A percentile compares a stretch with the other conserved stretches of the same genome.
Evolutionary conservation across 1,139 yeast genomes (phyloP).

Genomic region (Debaryomyces udenii): DNA sequence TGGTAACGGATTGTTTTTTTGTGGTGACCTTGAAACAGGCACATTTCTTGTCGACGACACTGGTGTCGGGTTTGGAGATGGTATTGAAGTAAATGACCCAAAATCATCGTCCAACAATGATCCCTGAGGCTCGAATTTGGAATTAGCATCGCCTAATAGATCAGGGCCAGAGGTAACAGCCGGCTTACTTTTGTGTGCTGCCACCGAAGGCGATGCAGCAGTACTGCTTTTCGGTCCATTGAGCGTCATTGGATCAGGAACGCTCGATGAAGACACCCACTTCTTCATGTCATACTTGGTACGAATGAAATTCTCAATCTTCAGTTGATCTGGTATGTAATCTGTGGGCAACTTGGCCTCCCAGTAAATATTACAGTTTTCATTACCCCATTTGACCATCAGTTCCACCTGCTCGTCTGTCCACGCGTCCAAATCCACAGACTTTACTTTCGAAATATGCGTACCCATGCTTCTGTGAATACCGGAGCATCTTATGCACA

Average conservation of each 20-base stretch:
- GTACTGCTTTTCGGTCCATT: slow-evolving; percentile 9
- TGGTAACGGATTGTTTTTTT: slow-evolving; percentile 8
- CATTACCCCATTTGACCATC: slow-evolving; percentile 88
- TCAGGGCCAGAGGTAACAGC: not conserved
- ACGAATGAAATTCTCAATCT: slow-evolving; percentile 84
- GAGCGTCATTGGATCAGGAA: slow-evolving; percentile 63
- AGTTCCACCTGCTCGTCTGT: slow-evolving; percentile 86
- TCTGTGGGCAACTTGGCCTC: slow-evolving; percentile 72
- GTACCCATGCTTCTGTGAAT: slow-evolving; percentile 95
- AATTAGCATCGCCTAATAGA: not conserved
- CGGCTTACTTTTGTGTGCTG: not conserved
- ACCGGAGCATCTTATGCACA: slow-evolving; percentile 92
- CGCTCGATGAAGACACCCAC: slow-evolving; percentile 61
- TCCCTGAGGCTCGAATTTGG: slow-evolving; percentile 2
- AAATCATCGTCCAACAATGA: slow-evolving; percentile 42
- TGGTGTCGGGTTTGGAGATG: slow-evolving; percentile 17
- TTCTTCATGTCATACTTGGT: slow-evolving; percentile 90
- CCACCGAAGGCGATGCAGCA: not conserved
- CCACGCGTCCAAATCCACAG: slow-evolving; percentile 96
- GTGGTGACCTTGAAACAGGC: slow-evolving; percentile 3
- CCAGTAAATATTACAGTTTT: slow-evolving; percentile 76
- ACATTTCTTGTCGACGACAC: slow-evolving; percentile 1
- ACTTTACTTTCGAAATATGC: slow-evolving; percentile 82
- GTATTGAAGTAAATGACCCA: slow-evolving; percentile 41
- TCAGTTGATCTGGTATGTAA: slow-evolving; percentile 81